phyloP scores from a whole-genome alignment of 192 early-diverging fungal species.

The Coemansia aciculifera region DNA sequence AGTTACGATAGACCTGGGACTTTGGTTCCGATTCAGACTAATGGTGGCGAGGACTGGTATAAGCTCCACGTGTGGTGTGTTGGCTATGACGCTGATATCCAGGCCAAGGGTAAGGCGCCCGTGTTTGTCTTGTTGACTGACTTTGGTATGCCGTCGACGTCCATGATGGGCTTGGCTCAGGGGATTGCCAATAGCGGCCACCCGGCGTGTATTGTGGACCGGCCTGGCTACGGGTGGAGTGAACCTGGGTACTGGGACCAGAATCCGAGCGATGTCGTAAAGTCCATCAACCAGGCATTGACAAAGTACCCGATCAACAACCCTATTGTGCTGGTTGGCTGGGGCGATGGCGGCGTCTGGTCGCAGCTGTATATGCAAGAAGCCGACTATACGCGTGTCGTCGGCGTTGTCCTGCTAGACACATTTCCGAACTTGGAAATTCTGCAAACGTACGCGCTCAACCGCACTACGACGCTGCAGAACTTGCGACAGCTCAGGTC shows the following conservation, averaged over 20 bases:
- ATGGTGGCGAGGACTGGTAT: constrained; percentile 48
- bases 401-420: constrained; percentile 53
- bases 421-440: constrained; percentile 54
- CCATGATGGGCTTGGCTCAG: constrained; percentile 48
- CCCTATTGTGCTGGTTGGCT: constrained; percentile 52
- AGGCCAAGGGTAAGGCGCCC: constrained; percentile 21
- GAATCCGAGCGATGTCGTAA: constrained; percentile 50
- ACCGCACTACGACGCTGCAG: constrained; percentile 52
- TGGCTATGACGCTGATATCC: constrained; percentile 14
- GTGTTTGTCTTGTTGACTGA: constrained; percentile 53
- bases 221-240: constrained; percentile 59
- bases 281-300: constrained; percentile 53
- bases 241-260: constrained; percentile 56
- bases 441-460: constrained; percentile 53
- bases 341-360: constrained; percentile 60
- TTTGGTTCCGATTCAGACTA: constrained; percentile 47
- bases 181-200: constrained; percentile 41
- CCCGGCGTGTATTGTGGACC: constrained; percentile 52
- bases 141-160: constrained; percentile 55
- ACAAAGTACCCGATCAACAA: constrained; percentile 45
- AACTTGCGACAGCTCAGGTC: constrained; percentile 50
- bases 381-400: constrained; percentile 43
- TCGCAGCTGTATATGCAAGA: constrained; percentile 56
- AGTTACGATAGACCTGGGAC: constrained; percentile 34
- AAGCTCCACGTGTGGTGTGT: constrained; percentile 54